Percentiles rank a stretch among this genome's conserved stretches.
These are phyloP conservation scores for Gnomoniopsis sp. DNA, from an alignment of 2,329 filamentous ascomycete species.

Conservation along the genomic window DNA sequence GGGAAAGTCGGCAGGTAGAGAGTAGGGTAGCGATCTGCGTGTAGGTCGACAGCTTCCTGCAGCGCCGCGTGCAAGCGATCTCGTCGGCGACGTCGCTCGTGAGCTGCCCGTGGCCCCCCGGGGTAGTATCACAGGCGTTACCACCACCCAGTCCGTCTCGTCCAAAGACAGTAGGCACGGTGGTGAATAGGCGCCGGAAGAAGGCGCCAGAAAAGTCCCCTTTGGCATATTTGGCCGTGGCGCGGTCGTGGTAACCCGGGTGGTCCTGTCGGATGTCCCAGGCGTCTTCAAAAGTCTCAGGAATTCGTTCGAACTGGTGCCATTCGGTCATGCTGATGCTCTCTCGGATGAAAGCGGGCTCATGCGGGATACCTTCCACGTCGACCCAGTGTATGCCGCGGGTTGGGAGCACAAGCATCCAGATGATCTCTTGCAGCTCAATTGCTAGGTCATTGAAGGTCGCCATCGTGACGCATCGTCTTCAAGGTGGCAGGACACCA, in stretches of 20 bases:
- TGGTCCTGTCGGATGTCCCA: background rate
- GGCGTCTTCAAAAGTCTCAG: background rate
- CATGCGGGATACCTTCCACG: background rate
- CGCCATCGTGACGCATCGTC: background rate
- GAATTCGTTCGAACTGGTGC: background rate
- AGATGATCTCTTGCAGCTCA: conserved; percentile 1
- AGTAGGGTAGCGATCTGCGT: background rate
- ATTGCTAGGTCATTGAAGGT: background rate
- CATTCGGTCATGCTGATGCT: background rate
- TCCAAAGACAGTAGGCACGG: background rate
- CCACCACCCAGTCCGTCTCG: background rate
- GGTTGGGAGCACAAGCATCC: background rate
- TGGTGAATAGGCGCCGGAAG: background rate
- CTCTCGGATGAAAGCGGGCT: background rate
- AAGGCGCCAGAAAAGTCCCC: background rate
- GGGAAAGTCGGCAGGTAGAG: conserved; percentile 1
- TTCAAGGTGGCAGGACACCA: background rate
- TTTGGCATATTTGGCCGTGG: too few relatives aligned
- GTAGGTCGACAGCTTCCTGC: conserved; percentile 1
- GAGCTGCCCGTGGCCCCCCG: background rate
- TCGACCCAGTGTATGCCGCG: conserved; percentile 2
- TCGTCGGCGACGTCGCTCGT: background rate
- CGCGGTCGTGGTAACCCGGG: background rate
- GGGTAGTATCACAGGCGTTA: background rate
- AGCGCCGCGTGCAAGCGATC: background rate